Base-by-base conservation (phyloP, 2,329 filamentous ascomycete species). In the Bipolaris zeicola region DNA sequence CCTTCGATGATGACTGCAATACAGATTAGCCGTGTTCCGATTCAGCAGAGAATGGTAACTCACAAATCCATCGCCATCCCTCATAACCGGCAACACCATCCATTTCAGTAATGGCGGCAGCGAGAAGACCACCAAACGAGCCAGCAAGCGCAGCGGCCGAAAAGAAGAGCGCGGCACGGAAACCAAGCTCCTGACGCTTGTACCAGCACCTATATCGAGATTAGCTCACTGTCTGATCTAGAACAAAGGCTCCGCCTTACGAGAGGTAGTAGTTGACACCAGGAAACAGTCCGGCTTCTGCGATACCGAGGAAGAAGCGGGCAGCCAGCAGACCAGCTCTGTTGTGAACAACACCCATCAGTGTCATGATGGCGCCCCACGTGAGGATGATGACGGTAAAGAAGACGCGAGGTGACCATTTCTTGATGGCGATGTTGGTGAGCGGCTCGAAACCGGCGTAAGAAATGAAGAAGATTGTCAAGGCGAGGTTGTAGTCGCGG, bases 401-500 rank as follows among this genome's bases (percentile, higher is more conserved):
- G 61, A 74, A 76, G 52, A 74, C 66, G 46, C 72, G 70, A 0
- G 85, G 85, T 0, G 82, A 85, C 2, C 84, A 87, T 2, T 80
- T 77, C 67, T 87, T 88, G 36, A 88, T 80, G 14, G 87, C 74
- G 57, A 87, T 84, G 63, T 87, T 88, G 66, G 84, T 87, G 0
- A 86, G 83, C 3, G 74, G 78, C 65, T 81, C 80, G 43, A 80
- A 76, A 20, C 77, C 68, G n/a, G 79, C 78, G 58, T 82, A 82
- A 1, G 77, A 78, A 58, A 81, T 77, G 70, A 90, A 90, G 73
- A 89, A 90, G 1, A 90, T 74, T 1, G 87, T 89, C 48, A 90
- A 68, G 0, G 86, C 85, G 1, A 83, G 84, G 4, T 89, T 79
- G 63, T 90, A 89, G 62, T 88, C 80, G 52, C 88, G 85, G 1